Conservation (phyloP, 371 early-diverging fungal genomes). For the Rhizopus arrhizus region DNA sequence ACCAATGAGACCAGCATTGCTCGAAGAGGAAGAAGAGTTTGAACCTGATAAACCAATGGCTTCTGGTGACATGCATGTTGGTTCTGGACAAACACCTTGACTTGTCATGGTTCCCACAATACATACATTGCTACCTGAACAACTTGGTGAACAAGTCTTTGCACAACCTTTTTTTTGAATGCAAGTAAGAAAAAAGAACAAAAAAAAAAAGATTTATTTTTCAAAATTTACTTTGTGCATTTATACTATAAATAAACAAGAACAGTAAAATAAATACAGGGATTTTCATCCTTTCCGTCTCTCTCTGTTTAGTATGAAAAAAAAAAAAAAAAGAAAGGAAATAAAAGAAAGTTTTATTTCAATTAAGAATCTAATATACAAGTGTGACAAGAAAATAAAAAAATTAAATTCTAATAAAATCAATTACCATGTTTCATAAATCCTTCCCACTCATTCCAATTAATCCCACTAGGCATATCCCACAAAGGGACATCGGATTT, state of each 20-base stretch:
- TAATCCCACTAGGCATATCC: constrained; percentile 35
- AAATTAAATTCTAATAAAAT: not conserved
- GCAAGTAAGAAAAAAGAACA: not conserved
- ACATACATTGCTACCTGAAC: constrained; percentile 36
- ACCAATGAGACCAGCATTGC: constrained; percentile 41
- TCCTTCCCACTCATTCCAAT: constrained; percentile 45
- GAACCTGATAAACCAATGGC: constrained; percentile 28
- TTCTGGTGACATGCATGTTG: constrained; percentile 36
- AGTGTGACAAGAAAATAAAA: constrained; percentile 4
- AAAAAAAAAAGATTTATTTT: not conserved
- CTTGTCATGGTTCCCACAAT: constrained; percentile 40
- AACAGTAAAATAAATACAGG: not conserved
- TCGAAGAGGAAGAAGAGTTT: constrained; percentile 16
- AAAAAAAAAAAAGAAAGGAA: constrained; percentile 8
- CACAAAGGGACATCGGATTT: constrained; percentile 36
- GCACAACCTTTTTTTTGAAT: constrained; percentile 28
- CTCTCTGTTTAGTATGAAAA: not conserved
- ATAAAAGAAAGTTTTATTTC: constrained; percentile 8
- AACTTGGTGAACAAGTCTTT: constrained; percentile 33
- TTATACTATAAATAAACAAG: not conserved
- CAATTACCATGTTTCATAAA: constrained; percentile 20
- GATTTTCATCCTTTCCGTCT: not conserved
- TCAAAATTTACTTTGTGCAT: constrained; percentile 16
- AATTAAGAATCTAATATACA: constrained; percentile 4
- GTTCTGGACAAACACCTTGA: constrained; percentile 44